Percentiles rank a stretch among this genome's conserved stretches.
phyloP scores from a whole-genome alignment of 768 basidiomycete species.

The Favolaschia claudopus region DNA sequence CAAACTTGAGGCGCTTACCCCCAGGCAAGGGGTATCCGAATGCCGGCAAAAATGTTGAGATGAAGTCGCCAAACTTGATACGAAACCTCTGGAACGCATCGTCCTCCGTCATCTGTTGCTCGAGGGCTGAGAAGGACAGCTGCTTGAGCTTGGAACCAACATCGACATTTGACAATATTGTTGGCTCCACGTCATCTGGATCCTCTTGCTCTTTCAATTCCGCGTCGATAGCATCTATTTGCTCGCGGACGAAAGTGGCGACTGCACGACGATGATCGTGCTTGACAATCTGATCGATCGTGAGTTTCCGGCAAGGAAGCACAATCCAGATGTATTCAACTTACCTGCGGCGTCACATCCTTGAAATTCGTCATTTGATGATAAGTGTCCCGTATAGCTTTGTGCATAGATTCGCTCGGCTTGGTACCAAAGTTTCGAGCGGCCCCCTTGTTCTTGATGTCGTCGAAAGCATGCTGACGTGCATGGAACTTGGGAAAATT shows the following conservation, averaged over 20 bases:
- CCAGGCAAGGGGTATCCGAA: too few species aligned
- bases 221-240: background rate
- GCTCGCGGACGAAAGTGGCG: slow-evolving; percentile 1
- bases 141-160: too few species aligned
- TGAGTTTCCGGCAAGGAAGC: too few species aligned
- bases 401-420: slow-evolving; percentile 30
- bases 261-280: slow-evolving; percentile 1
- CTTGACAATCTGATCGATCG: background rate
- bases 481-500: slow-evolving; percentile 32
- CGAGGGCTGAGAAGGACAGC: too few species aligned
- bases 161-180: too few species aligned
- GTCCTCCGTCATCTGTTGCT: too few species aligned
- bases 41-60: background rate
- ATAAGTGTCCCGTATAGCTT: slow-evolving; percentile 24
- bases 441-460: slow-evolving; percentile 27
- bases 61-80: background rate
- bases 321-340: too few species aligned
- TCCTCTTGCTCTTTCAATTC: background rate
- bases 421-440: slow-evolving; percentile 27
- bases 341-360: slow-evolving; percentile 25
- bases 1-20: too few species aligned
- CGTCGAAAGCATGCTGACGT: slow-evolving; percentile 20
- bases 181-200: too few species aligned
- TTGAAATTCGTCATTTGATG: slow-evolving; percentile 23
- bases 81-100: too few species aligned